phyloP scores from a whole-genome alignment of 768 basidiomycete species.

The Collybia mongolica region DNA sequence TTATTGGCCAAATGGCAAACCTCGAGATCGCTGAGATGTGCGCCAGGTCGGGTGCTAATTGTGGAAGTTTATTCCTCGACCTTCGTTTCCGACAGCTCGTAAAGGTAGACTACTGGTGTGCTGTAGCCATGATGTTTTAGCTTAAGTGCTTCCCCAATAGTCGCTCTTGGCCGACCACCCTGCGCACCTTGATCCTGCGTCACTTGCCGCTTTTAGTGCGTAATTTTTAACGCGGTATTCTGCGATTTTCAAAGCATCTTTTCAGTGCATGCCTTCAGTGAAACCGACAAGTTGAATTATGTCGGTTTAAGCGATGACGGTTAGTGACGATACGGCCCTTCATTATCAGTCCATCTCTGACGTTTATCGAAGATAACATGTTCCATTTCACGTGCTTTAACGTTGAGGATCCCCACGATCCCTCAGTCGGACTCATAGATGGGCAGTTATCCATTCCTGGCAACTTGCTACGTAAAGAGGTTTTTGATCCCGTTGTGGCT shows the following conservation, averaged over 20 bases:
- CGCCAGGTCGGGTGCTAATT: slow-evolving; percentile 83
- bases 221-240: slow-evolving; percentile 6
- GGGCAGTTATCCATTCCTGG: slow-evolving; percentile 86
- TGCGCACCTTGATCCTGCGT: slow-evolving; percentile 77
- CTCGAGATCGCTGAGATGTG: slow-evolving; percentile 94
- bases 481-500: slow-evolving; percentile 88
- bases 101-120: slow-evolving; percentile 33
- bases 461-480: slow-evolving; percentile 72
- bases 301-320: slow-evolving; percentile 74
- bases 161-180: slow-evolving; percentile 79
- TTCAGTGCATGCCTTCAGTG: slow-evolving; percentile 81
- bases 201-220: slow-evolving; percentile 78
- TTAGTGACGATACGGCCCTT: slow-evolving; percentile 27
- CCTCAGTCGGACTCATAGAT: slow-evolving; percentile 74
- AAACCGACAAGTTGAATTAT: slow-evolving; percentile 84
- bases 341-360: not conserved
- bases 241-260: slow-evolving; percentile 4
- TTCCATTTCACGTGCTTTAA: slow-evolving; percentile 94
- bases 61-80: slow-evolving; percentile 86
- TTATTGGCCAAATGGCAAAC: slow-evolving; percentile 75
- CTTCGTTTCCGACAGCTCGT: slow-evolving; percentile 83
- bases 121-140: not conserved
- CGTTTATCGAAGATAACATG: slow-evolving; percentile 55
- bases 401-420: slow-evolving; percentile 78
- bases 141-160: slow-evolving; percentile 14